Base-by-base conservation (phyloP, 75 land plant species). In the Azolla pinnata region DNA sequence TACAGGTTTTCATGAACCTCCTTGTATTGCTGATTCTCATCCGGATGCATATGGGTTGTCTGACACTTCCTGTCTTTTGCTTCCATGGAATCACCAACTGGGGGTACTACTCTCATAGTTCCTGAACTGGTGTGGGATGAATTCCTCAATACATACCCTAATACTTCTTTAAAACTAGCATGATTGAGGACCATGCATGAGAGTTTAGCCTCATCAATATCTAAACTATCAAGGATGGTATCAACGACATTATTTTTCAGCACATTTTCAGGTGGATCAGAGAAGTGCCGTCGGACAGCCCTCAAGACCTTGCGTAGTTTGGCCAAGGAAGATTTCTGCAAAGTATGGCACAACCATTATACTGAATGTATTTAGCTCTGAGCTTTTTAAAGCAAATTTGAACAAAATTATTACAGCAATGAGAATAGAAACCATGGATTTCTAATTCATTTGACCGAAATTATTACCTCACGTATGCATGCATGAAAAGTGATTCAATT, bases 221-320 rank as follows among this genome's bases (percentile, higher is more conserved):
- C 67, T 33, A 82, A 76, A 73, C 79, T 73, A 67, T 95, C 99
- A 56, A 95, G 68, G 61, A 86, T 89, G 47, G 65, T 66, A 57
- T 95, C 96, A 53, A 95, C 74, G 19, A 72, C 38, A 71, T 81
- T 89, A 64, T 67, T 78, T 17, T 44, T 54, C 53, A 95, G 74
- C 20, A 86, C 50, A 29, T 83, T 73, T 56, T 79, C 79, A 7
- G 99, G 83, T 52, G 99, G 99, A 38, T 83, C 78, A 33, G 85
- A 78, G 66, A 95, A 95, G 63, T 95, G 99, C 65, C 78, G 85
- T 42, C 80, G 87, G 44, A 95, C 87, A 31, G 96, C 91, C 64
- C 85, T 83, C 63, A 95, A 63, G 20, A 95, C 96, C 71, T 83
- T 89, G 12, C 87, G 74, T 44, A 95, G 85, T 73, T 95, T 95